Evolutionary conservation across 805 yeast genomes (phyloP).

Genomic region (Jamesozyma piceae): DNA sequence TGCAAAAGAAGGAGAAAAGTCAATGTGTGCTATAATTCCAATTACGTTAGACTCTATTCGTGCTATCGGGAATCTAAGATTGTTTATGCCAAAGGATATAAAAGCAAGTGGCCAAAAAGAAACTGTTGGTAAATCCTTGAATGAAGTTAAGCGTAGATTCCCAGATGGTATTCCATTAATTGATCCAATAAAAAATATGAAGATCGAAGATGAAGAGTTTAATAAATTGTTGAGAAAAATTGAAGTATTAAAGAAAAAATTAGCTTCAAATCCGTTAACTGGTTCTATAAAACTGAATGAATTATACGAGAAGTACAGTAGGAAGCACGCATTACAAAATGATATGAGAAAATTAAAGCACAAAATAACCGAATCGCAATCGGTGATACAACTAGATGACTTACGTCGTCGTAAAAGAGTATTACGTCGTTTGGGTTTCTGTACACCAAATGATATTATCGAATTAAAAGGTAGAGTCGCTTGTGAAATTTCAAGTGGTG

Average conservation of each 20-base stretch:
- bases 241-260: conserved; percentile 69
- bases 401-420: conserved; percentile 88
- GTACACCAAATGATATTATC: conserved; percentile 78
- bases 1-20: conserved; percentile 58
- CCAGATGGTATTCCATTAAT: conserved; percentile 86
- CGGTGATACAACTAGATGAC: conserved; percentile 90
- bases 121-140: conserved; percentile 57
- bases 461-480: conserved; percentile 97
- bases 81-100: conserved; percentile 69
- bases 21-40: conserved; percentile 72
- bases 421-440: conserved; percentile 81
- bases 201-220: conserved; percentile 77
- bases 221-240: conserved; percentile 60
- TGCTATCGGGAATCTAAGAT: conserved; percentile 68
- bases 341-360: conserved; percentile 51
- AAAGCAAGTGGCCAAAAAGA: conserved; percentile 53
- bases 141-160: conserved; percentile 72
- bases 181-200: conserved; percentile 90
- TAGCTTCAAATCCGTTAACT: conserved; percentile 59
- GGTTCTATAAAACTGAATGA: conserved; percentile 52
- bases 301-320: conserved; percentile 53
- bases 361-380: conserved; percentile 72
- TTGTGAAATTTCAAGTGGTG: conserved; percentile 88
- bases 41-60: conserved; percentile 71
- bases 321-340: conserved; percentile 52